Evolutionary conservation across 495 filamentous ascomycete species (phyloP), one percentile per base, ranked within the genome.

Genomic region (Bacidia gigantensis): DNA sequence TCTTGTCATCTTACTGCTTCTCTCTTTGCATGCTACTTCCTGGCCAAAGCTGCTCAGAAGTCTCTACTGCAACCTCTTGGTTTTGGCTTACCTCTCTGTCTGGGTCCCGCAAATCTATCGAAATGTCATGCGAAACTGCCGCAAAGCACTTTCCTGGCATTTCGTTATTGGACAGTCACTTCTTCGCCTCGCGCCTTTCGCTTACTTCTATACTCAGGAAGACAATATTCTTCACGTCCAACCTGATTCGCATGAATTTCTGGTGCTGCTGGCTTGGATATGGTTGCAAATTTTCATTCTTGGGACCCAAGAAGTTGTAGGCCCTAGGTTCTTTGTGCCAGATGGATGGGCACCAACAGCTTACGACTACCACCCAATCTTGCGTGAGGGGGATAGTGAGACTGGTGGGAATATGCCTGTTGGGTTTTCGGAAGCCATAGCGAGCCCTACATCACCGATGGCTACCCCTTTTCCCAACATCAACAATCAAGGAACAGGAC

Each of bases 321-420:
- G 90, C 0, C 87, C 89, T 0, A 67, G 92, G 41, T 87, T 89
- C 64, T 79, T 83, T 56, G 66, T 87, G n/a, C 73, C 76, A 2
- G 72, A 73, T 21, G 72, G 75, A 46, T 93, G 86, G 85, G 74
- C 68, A 11, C 78, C 84, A 44, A 84, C 84, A 2, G 92, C 87
- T 3, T 98, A 92, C 71, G 92, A 98, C 59, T 98, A 98, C 55
- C 92, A 98, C 63, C 89, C 88, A 0, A 73, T 93, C 2, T 69
- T 98, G 17, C 79, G 86, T n/a, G 86, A 94, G 64, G 47, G 47
- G 14, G 80, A 86, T 54, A 62, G 85, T 40, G 89, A 95, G 67
- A 77, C 75, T 2, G 81, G 78, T 11, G 66, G 66, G 1, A 71
- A 65, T 7, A 62, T 95, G 58, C 86, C 87, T 0, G 84, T 93